These are phyloP conservation scores for Stephania yunnanensis DNA, from an alignment of 164 flowering plant genomes.

Conservation along the genomic window DNA sequence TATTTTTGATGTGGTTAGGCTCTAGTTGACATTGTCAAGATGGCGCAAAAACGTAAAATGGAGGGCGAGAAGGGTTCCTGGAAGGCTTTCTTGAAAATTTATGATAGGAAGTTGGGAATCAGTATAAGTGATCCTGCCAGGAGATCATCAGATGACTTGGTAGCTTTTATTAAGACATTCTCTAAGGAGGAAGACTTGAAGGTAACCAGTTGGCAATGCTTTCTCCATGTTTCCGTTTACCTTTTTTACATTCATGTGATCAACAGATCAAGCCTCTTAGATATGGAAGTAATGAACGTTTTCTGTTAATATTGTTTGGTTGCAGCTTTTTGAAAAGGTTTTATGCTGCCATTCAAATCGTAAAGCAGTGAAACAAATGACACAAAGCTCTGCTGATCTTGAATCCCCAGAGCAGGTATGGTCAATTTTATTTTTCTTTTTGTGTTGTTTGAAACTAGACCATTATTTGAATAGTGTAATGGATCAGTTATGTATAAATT, in stretches of 20 bases:
- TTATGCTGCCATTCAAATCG: slow-evolving; percentile 34
- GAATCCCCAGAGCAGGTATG: slow-evolving; percentile 50
- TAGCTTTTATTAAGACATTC: slow-evolving; percentile 65
- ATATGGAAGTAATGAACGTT: not conserved
- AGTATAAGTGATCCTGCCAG: slow-evolving; percentile 49
- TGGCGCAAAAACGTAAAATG: slow-evolving; percentile 60
- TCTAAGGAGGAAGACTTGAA: slow-evolving; percentile 44
- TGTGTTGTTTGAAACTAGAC: not conserved
- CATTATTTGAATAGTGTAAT: not conserved
- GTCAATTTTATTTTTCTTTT: not conserved
- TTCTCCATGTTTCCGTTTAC: not conserved
- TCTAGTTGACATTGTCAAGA: slow-evolving; percentile 63
- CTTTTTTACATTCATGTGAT: not conserved
- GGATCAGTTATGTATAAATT: not conserved
- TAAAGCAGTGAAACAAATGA: slow-evolving; percentile 25
- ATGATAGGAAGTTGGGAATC: slow-evolving; percentile 57
- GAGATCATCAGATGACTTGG: slow-evolving; percentile 49
- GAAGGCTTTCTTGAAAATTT: slow-evolving; percentile 57
- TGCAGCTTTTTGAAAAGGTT: slow-evolving; percentile 45
- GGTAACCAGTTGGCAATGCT: slow-evolving; percentile 22
- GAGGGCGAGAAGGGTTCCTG: slow-evolving; percentile 61
- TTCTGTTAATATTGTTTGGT: not conserved
- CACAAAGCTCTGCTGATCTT: slow-evolving; percentile 23
- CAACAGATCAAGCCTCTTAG: not conserved
- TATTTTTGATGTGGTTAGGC: slow-evolving; percentile 30